phyloP scores from a whole-genome alignment of 345 rosid species.

The Luvunga scandens region DNA sequence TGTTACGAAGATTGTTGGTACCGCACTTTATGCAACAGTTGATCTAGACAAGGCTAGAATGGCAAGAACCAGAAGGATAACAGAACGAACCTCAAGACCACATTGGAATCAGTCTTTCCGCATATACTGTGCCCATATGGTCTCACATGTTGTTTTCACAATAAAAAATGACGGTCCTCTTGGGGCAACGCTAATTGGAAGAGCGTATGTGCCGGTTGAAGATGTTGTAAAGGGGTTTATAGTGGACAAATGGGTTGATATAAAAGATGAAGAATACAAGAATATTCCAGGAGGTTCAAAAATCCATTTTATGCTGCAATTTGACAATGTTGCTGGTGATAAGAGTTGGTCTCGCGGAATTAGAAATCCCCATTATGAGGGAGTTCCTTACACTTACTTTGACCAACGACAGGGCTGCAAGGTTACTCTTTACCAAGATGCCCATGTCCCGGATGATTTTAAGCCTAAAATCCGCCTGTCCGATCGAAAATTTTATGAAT shows the following conservation, averaged over 20 bases:
- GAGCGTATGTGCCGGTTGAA: constrained; percentile 66
- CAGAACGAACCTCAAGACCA: constrained; percentile 29
- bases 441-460: constrained; percentile 46
- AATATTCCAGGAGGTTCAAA: constrained; percentile 44
- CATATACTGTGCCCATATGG: constrained; percentile 61
- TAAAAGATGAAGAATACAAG: constrained; percentile 31
- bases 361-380: constrained; percentile 20
- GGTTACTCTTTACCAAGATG: constrained; percentile 83
- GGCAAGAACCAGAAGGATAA: constrained; percentile 51
- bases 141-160: constrained; percentile 55
- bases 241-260: constrained; percentile 40
- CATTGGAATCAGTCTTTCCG: constrained; percentile 57
- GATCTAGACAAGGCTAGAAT: constrained; percentile 75
- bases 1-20: constrained; percentile 34
- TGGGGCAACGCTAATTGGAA: constrained; percentile 62
- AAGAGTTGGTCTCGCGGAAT: constrained; percentile 66
- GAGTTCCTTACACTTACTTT: constrained; percentile 61
- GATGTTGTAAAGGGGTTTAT: constrained; percentile 37
- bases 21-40: constrained; percentile 57
- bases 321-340: constrained; percentile 28
- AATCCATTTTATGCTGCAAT: constrained; percentile 50
- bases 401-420: constrained; percentile 55
- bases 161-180: constrained; percentile 52
- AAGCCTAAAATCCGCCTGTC: constrained; percentile 14
- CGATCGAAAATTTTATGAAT: constrained; percentile 26